phyloP scores from a whole-genome alignment of 2,329 filamentous ascomycete species.

The Ascochyta viciae-villosae region DNA sequence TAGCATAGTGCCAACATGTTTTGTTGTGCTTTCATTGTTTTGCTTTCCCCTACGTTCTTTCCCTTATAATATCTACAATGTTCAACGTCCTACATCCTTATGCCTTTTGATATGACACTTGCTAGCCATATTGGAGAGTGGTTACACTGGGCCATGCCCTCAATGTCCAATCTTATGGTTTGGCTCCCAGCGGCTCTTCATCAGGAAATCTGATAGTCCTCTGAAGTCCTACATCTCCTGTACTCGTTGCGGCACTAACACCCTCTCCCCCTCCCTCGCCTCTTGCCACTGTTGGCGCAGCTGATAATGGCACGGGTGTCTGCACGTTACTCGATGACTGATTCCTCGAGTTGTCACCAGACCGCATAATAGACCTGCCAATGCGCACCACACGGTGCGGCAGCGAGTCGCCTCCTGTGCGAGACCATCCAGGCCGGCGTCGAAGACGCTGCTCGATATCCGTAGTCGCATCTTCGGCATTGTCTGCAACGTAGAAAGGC shows the following conservation, averaged over 20 bases:
- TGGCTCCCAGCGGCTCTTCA: constrained; percentile 17
- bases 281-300: constrained; percentile 13
- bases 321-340: constrained; percentile 17
- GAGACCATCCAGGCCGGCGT: constrained; percentile 32
- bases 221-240: constrained; percentile 15
- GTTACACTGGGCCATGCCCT: too few species aligned
- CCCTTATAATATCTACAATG: too few species aligned
- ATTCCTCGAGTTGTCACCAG: constrained; percentile 19
- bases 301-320: constrained; percentile 12
- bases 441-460: constrained; percentile 34
- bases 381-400: constrained; percentile 44
- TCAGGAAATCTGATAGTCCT: constrained; percentile 42
- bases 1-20: too few species aligned
- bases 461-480: constrained; percentile 23
- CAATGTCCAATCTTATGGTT: neutral
- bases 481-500: constrained; percentile 40
- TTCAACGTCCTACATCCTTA: too few species aligned
- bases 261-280: constrained; percentile 6
- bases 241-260: neutral
- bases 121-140: too few species aligned
- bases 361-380: constrained; percentile 44
- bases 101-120: too few species aligned
- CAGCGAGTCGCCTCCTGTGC: constrained; percentile 28
- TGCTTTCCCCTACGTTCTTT: too few species aligned
- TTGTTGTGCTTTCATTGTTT: too few species aligned